phyloP scores from a whole-genome alignment of 768 basidiomycete species.

The Serendipita sp. region DNA sequence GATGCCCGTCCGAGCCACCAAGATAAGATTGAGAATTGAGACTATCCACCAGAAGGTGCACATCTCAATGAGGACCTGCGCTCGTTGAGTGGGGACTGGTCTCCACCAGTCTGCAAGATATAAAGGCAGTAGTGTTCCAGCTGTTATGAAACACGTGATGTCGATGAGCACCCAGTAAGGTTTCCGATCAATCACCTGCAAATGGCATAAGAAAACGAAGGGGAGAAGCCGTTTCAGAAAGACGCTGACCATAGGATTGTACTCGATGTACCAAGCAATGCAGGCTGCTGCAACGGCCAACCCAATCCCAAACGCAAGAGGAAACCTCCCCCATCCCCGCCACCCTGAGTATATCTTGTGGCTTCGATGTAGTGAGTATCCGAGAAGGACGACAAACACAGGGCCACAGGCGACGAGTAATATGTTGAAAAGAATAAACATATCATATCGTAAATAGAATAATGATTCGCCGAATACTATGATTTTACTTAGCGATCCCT shows the following conservation, averaged over 20 bases:
- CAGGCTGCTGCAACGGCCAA: constrained; percentile 32
- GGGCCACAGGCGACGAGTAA: not conserved
- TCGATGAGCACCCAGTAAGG: constrained; percentile 36
- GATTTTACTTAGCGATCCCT: not conserved
- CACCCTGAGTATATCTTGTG: constrained; percentile 6
- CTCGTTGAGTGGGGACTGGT: constrained; percentile 18
- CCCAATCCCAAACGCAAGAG: constrained; percentile 36
- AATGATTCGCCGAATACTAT: not conserved
- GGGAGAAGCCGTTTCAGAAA: not conserved
- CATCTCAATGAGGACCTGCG: constrained; percentile 34
- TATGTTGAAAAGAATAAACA: not conserved
- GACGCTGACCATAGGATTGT: constrained; percentile 49
- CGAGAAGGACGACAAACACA: constrained; percentile 15
- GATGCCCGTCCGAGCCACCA: constrained; percentile 26
- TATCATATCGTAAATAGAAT: constrained; percentile 1
- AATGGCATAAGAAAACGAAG: not conserved
- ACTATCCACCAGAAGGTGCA: constrained; percentile 46
- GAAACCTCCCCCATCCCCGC: constrained; percentile 40
- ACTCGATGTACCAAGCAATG: constrained; percentile 29
- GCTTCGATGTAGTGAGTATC: constrained; percentile 19
- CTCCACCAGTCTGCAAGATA: constrained; percentile 8
- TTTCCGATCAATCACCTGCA: constrained; percentile 43
- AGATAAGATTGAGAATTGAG: constrained; percentile 34
- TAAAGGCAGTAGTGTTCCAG: constrained; percentile 13
- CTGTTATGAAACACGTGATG: constrained; percentile 24